Conservation (phyloP, 2,329 filamentous ascomycete species). For the Trichoderma harzianum region DNA sequence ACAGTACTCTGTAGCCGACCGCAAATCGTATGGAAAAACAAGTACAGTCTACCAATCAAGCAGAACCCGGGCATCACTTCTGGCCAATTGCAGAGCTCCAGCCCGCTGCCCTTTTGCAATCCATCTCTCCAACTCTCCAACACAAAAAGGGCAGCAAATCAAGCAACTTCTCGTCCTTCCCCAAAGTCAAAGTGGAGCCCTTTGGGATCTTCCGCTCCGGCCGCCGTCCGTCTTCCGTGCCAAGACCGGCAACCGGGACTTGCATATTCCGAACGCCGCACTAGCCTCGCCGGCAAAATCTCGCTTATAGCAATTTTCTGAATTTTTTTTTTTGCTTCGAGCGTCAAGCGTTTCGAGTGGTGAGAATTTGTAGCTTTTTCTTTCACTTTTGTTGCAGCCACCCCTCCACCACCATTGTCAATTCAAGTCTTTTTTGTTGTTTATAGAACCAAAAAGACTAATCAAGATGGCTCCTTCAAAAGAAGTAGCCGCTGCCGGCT, state of each 20-base stretch:
- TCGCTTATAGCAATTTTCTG: constrained; percentile 25
- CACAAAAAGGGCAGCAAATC: neutral
- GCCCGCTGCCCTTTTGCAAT: neutral
- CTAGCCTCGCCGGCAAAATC: constrained; percentile 26
- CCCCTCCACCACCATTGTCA: constrained; percentile 26
- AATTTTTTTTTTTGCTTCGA: constrained; percentile 15
- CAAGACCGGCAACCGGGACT: constrained; percentile 25
- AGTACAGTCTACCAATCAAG: neutral
- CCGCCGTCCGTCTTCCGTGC: constrained; percentile 22
- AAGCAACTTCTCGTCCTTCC: neutral
- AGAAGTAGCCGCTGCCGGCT: constrained; percentile 34
- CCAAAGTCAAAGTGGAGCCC: constrained; percentile 18
- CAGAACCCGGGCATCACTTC: neutral
- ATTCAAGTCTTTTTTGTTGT: neutral
- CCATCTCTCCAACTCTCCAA: neutral
- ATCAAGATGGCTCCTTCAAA: constrained; percentile 42
- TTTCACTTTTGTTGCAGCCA: neutral
- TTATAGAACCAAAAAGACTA: neutral
- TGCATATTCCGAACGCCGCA: constrained; percentile 35
- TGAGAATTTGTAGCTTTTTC: neutral
- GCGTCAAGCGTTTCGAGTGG: neutral
- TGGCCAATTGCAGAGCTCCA: neutral
- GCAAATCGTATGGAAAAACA: neutral
- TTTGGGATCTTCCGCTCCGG: constrained; percentile 18
- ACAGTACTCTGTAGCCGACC: neutral